Base-by-base conservation (phyloP, 2,329 filamentous ascomycete species). In the Fonsecaea nubica region DNA sequence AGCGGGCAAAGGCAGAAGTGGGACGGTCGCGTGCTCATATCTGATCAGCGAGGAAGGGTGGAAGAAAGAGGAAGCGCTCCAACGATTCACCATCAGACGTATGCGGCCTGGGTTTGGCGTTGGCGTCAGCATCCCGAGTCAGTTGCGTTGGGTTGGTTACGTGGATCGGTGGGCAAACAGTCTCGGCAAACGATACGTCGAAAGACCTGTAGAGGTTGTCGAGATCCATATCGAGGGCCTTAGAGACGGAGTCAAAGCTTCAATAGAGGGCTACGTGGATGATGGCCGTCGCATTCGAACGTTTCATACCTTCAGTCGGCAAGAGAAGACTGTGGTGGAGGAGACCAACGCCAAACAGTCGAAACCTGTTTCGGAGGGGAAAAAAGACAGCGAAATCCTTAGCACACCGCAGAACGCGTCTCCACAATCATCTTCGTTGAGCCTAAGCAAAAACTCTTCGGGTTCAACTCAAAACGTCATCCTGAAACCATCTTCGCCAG, bases 141-240 rank as follows among this genome's bases (percentile, higher is more conserved):
- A 99, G 78, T 78, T 96, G 66, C 86, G 95, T 9, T 97, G 92
- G 86, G 84, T 99, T 18, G 84, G 85, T 35, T 99, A 99, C 75
- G 92, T 97, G 9, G 91, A 97, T 74, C 86, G 91, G 12, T 97
- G 94, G 94, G 86, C 91, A 2, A 87, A 87, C 62, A 80, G 87
- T 33, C 72, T 82, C 71, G 87, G 85, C 18, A 96, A 96, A 79
- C 84, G 85, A 62, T 99, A 98, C 74, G 81, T 92, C 7, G 94
- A 98, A 74, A 83, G 91, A 18, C 87, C 89, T 56, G 85, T 97
- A 1, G 93, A 98, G 78, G 88, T 98, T 48, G 77, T 93, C 10
- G 94, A 98, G 77, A 84, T 99, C 0, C 93, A 97, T 75, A 87
- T 93, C 12, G 97, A 92, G 92, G 95, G 93, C 0, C 77, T 98